phyloP scores from a whole-genome alignment of 768 basidiomycete genomes.

The Fibroporia radiculosa region DNA sequence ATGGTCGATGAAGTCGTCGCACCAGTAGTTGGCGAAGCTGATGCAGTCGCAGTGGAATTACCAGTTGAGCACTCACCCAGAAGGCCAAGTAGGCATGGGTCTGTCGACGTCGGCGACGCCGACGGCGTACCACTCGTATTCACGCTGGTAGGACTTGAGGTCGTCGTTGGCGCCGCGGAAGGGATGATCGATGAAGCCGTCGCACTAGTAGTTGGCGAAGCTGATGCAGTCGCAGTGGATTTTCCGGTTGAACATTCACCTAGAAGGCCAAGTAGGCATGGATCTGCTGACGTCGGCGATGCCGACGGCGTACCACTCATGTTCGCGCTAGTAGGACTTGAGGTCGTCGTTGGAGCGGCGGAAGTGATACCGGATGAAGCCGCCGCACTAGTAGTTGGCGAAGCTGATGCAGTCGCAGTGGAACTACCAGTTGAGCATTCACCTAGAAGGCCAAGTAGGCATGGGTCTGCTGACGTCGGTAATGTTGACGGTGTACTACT shows the following conservation, averaged over 20 bases:
- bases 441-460: not conserved
- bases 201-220: constrained; percentile 5
- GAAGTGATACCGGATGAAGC: not conserved
- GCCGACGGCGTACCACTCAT: not conserved
- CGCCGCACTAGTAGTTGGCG: not conserved
- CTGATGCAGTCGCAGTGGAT: constrained; percentile 1
- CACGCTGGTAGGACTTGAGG: no score
- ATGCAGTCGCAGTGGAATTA: constrained; percentile 2
- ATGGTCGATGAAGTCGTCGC: not conserved
- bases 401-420: no score
- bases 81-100: no score
- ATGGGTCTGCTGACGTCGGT: no score
- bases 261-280: no score
- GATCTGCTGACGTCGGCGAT: not conserved
- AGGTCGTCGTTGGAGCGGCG: not conserved
- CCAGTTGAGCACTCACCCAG: no score
- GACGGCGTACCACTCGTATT: no score
- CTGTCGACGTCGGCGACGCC: not conserved
- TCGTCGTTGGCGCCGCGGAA: no score
- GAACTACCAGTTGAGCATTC: not conserved
- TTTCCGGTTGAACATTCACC: no score
- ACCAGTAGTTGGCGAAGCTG: constrained; percentile 5
- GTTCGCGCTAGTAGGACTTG: not conserved
- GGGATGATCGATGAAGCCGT: not conserved
- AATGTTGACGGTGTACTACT: no score